Evolutionary conservation across 352 stramenopile genomes (phyloP).

Genomic region (Phytophthora macrochlamydospora): DNA sequence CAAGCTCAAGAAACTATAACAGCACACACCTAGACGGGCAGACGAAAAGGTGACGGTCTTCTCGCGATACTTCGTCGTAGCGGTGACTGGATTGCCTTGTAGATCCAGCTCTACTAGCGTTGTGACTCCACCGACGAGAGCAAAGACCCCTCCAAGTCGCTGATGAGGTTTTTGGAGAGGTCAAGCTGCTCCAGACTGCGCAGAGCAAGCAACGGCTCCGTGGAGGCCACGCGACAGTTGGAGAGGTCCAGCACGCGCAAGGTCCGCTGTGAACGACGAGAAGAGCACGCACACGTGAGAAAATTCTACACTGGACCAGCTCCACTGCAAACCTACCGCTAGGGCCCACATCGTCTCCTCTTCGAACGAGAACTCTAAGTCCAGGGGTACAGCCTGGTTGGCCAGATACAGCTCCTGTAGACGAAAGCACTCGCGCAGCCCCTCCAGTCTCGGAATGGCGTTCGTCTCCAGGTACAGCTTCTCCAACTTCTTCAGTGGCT

Average conservation of each 20-base stretch:
- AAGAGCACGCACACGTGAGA: not conserved
- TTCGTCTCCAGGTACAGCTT: constrained; percentile 82
- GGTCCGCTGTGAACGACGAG: constrained; percentile 40
- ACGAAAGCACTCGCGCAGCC: constrained; percentile 24
- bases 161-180: constrained; percentile 66
- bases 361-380: constrained; percentile 52
- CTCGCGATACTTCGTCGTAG: constrained; percentile 65
- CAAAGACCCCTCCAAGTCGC: constrained; percentile 74
- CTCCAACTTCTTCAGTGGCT: constrained; percentile 48
- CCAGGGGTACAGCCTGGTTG: constrained; percentile 50
- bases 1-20: not conserved
- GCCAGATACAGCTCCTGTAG: constrained; percentile 74
- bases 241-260: constrained; percentile 68
- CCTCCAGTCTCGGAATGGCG: constrained; percentile 60
- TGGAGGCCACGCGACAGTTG: constrained; percentile 51
- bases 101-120: constrained; percentile 68
- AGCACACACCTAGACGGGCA: constrained; percentile 43
- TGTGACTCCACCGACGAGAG: constrained; percentile 49
- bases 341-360: constrained; percentile 43
- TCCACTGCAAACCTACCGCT: constrained; percentile 29
- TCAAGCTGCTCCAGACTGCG: constrained; percentile 62
- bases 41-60: constrained; percentile 79
- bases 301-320: not conserved
- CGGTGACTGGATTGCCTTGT: constrained; percentile 58
- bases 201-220: constrained; percentile 35